A percentile compares a stretch with the other conserved stretches of the same genome.
These are phyloP conservation scores for Bathelium albidoporum DNA, from an alignment of 495 filamentous ascomycete genomes.

Conservation along the genomic window DNA sequence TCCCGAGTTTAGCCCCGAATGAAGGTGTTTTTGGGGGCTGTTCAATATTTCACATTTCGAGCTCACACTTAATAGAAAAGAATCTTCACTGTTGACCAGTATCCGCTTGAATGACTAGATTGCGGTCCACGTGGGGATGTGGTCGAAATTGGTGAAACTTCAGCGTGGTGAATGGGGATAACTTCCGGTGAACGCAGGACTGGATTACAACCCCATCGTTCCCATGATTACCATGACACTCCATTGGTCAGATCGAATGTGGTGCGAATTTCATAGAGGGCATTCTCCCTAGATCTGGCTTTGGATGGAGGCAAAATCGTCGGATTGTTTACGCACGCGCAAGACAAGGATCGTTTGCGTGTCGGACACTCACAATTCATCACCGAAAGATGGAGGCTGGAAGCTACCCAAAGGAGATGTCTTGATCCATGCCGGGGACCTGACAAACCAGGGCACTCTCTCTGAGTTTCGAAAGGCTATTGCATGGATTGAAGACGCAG, in stretches of 20 bases:
- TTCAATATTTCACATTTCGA: not conserved
- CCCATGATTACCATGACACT: no score
- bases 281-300: not conserved
- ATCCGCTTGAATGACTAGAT: no score
- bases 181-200: no score
- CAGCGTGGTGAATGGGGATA: no score
- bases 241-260: no score
- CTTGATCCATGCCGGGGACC: conserved; percentile 51
- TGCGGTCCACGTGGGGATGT: no score
- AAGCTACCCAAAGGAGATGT: conserved; percentile 50
- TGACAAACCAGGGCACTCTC: conserved; percentile 48
- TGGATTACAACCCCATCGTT: no score
- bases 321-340: conserved; percentile 12
- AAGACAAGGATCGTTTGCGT: conserved; percentile 51
- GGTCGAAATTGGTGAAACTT: no score
- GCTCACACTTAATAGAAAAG: no score
- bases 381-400: conserved; percentile 40
- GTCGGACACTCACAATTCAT: conserved; percentile 51
- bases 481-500: conserved; percentile 45
- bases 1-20: not conserved
- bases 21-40: no score
- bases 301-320: not conserved
- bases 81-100: no score
- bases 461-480: conserved; percentile 44
- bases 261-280: not conserved